These are phyloP conservation scores for Mycena haematopus DNA, from an alignment of 768 basidiomycete genomes.

Conservation along the genomic window DNA sequence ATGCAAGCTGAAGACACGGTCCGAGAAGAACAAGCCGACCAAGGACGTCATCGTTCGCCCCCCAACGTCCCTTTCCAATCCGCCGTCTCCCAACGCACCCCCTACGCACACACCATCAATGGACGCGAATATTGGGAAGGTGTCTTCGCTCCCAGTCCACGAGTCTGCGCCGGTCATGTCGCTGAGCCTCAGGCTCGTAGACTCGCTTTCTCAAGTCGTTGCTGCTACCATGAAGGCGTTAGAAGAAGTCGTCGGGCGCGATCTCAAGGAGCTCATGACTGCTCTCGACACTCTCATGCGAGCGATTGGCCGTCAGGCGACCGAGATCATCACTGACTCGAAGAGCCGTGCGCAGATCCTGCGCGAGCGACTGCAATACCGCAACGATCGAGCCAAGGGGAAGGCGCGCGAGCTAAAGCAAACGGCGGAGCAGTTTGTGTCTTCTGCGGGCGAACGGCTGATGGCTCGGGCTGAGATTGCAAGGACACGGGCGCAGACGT, in stretches of 20 bases:
- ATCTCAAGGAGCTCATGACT: constrained; percentile 62
- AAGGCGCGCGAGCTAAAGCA: constrained; percentile 61
- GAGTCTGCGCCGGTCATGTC: constrained; percentile 36
- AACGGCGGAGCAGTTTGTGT: constrained; percentile 53
- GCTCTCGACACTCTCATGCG: constrained; percentile 64
- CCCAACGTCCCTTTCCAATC: constrained; percentile 35
- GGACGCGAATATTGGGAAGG: constrained; percentile 21
- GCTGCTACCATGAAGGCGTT: constrained; percentile 54
- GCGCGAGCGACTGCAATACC: constrained; percentile 51
- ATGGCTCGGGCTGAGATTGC: constrained; percentile 49
- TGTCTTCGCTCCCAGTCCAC: constrained; percentile 37
- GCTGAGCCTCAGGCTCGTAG: constrained; percentile 48
- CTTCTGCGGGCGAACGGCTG: constrained; percentile 49
- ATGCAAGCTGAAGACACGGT: constrained; percentile 29
- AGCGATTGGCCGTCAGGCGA: constrained; percentile 57
- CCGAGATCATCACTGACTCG: constrained; percentile 52
- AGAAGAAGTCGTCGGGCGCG: constrained; percentile 52
- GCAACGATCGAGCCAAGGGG: constrained; percentile 58
- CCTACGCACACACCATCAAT: constrained; percentile 12
- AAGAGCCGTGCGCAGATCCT: constrained; percentile 53
- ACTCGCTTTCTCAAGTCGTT: constrained; percentile 55
- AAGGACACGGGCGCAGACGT: constrained; percentile 46
- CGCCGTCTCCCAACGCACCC: constrained; percentile 5
- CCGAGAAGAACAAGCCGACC: constrained; percentile 37
- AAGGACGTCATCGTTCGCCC: constrained; percentile 48